A percentile compares a stretch with the other conserved stretches of the same genome.
phyloP scores from a whole-genome alignment of 495 filamentous ascomycete genomes.

The Pyrenula aspistea region DNA sequence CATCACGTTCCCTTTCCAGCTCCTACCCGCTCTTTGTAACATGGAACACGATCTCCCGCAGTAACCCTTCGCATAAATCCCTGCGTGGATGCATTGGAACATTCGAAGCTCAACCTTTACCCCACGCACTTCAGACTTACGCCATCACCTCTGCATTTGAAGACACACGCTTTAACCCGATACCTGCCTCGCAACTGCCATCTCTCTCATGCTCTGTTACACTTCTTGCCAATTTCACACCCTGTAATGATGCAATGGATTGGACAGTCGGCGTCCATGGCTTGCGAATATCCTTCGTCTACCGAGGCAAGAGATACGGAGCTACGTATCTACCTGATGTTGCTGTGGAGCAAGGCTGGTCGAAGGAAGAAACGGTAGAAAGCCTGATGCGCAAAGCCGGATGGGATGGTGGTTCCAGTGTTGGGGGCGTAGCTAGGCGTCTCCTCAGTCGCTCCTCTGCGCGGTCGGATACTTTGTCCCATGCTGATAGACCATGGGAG shows the following conservation, averaged over 20 bases:
- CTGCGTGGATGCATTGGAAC: constrained; percentile 96
- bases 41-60: constrained; percentile 67
- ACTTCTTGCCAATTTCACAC: constrained; percentile 64
- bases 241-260: constrained; percentile 60
- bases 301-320: constrained; percentile 46
- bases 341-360: constrained; percentile 86
- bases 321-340: constrained; percentile 92
- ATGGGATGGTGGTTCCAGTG: constrained; percentile 42
- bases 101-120: constrained; percentile 69
- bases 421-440: constrained; percentile 41
- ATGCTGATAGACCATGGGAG: constrained; percentile 42
- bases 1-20: constrained; percentile 4
- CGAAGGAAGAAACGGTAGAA: constrained; percentile 79
- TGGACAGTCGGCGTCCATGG: constrained; percentile 83
- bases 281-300: constrained; percentile 60
- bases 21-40: constrained; percentile 77
- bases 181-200: constrained; percentile 53
- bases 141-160: constrained; percentile 81
- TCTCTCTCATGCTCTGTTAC: constrained; percentile 59
- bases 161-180: constrained; percentile 74
- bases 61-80: constrained; percentile 38
- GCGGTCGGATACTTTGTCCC: constrained; percentile 1
- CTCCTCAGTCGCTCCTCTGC: constrained; percentile 11
- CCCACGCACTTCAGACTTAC: constrained; percentile 62
- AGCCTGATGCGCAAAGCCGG: constrained; percentile 92